Base-by-base conservation (phyloP, 495 filamentous ascomycete genomes). In the Durotheca rogersii region DNA sequence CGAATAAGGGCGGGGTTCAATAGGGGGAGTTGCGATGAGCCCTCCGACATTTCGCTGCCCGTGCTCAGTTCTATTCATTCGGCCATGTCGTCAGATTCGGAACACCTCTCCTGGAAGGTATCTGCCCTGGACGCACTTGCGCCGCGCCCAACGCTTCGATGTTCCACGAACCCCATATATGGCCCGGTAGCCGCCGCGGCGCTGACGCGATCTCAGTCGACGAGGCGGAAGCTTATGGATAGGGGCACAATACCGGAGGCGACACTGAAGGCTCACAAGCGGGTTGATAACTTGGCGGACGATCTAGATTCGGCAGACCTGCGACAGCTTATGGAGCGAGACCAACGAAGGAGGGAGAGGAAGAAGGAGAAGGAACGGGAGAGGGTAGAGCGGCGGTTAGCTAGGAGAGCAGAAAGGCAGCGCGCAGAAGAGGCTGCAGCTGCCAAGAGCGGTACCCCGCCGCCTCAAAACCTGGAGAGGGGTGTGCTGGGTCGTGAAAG, bases 241-340 rank as follows among this genome's bases (percentile, higher is more conserved):
- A 68, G 73, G 21, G 68, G 72, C 10, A 64, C 75, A 7, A 77
- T 83, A 7, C 77, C 81, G 3, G 82, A 89, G 44, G 84, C 87
- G 12, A 80, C 80, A 3, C 66, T 82, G 10, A 84, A 77, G 50
- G 82, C 86, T 2, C 83, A 78, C 44, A 86, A 83, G 58, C 80
- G 86, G 27, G 80, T 96, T 9, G 86, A 92, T 54, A 82, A 86
- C 36, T 72, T 93, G 29, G 90, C 89, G 16, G 86, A 95, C 65
- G 83, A 87, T 30, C 72, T 95, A 32, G 86, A 85, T 67, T 86
- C 90, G 1, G 79, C 85, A 27, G 87, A 84, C 58, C 60, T 96
- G 39, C 77, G 90, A 14, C 87, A 94, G 58, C 65, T 95, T 25
- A 80, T 96, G 77, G 90, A 96, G 47, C 72, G 90, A 44, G 90